phyloP scores from a whole-genome alignment of 441 rosid genomes.

The Populus hybrid region DNA sequence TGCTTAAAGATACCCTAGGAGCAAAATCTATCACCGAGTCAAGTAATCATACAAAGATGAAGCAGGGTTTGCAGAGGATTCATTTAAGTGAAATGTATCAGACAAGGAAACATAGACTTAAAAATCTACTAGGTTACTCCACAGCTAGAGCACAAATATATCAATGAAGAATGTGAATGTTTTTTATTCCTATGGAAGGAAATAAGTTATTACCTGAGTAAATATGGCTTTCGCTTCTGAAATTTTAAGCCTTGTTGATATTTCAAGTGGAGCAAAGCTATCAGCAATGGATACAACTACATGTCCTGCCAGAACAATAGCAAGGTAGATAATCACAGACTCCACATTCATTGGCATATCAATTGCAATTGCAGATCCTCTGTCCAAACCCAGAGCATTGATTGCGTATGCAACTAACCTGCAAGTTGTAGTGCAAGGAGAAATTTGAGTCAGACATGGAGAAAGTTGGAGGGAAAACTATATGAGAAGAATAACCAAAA shows the following conservation, averaged over 20 bases:
- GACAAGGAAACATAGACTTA: background rate
- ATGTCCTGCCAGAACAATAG: constrained; percentile 79
- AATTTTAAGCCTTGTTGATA: constrained; percentile 80
- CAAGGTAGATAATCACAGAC: constrained; percentile 84
- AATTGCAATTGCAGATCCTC: constrained; percentile 86
- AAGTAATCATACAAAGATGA: background rate
- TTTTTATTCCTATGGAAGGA: background rate
- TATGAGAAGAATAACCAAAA: background rate
- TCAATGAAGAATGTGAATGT: background rate
- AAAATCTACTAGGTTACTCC: background rate
- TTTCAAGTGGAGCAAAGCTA: constrained; percentile 81
- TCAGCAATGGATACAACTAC: constrained; percentile 96
- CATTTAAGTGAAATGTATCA: background rate
- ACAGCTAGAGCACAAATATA: background rate
- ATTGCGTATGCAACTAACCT: constrained; percentile 84
- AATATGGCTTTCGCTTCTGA: constrained; percentile 84
- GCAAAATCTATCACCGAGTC: background rate
- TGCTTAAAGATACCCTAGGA: background rate
- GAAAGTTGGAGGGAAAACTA: background rate
- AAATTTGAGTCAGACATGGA: background rate
- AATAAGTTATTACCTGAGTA: constrained; percentile 59
- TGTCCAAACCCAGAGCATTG: constrained; percentile 51
- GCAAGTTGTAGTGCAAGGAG: constrained; percentile 20
- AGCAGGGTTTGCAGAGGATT: background rate
- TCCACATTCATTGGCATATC: constrained; percentile 93